Conservation (phyloP, 345 rosid species). For the Eucalyptus leucophloia region DNA sequence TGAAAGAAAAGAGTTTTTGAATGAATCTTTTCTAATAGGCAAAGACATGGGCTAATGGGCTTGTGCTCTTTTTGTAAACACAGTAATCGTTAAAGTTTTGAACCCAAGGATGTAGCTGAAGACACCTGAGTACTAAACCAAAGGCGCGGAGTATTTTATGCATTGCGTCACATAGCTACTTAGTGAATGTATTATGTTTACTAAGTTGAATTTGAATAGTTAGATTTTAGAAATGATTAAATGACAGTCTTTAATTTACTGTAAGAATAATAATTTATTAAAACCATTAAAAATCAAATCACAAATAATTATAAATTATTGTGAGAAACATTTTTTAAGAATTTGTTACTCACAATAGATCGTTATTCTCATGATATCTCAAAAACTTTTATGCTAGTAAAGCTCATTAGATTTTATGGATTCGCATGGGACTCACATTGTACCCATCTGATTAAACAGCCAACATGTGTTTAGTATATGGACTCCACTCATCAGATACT, state of each 20-base stretch:
- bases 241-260: rapidly evolving
- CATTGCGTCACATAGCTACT: not conserved
- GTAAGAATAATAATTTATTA: too few species aligned
- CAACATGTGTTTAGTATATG: too few species aligned
- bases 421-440: not conserved
- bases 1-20: not conserved
- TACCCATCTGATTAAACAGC: not conserved
- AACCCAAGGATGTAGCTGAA: not conserved
- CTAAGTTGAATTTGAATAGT: not conserved
- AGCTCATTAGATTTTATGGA: not conserved
- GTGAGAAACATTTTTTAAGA: too few species aligned
- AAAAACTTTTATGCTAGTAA: too few species aligned
- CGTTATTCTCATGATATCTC: too few species aligned
- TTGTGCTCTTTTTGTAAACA: not conserved
- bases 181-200: not conserved
- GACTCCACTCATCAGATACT: not conserved
- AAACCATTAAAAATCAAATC: too few species aligned
- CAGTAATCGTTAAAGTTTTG: not conserved
- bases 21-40: not conserved
- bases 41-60: not conserved
- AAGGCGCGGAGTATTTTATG: not conserved
- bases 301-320: too few species aligned
- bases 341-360: too few species aligned
- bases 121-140: not conserved
- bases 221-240: too few species aligned